Base-by-base conservation (phyloP, 2,329 filamentous ascomycete genomes). In the Arthrobotrys sinensis region DNA sequence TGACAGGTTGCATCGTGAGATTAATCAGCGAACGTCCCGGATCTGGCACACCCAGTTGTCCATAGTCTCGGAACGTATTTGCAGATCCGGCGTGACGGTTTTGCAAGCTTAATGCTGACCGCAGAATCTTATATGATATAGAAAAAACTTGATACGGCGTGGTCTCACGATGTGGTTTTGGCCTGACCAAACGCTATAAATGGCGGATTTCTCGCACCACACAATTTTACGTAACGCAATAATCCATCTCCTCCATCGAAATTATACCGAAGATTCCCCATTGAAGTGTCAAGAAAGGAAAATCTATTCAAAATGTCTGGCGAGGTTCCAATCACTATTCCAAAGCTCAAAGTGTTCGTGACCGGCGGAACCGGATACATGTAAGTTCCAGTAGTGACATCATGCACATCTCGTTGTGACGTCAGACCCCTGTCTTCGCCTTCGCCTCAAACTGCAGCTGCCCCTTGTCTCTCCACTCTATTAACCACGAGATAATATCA, bases 361-460 rank as follows among this genome's bases (percentile, higher is more conserved):
- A 77, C 72, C 14, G 72, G 72, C 28, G 72, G 72, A 16, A 77
- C 72, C 7, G 72, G 72, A 11, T 77, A 77, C 40, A 77, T 77
- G 72, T 77, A 38, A 60, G 65, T 43, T 43, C 34, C 19, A 16
- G 6, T 19, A 1, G 43, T 55, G 64, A 55, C 67, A 57, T 48
- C 62, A 28, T 28, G 24, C 24, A 50, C 60, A 60, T 48, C 24
- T 6, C 5, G 14, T 21, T 12, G 43, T 73, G 50, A 63, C 71
- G 55, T 76, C 63, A 64, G 5, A 66, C n/a, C n/a, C 24, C 8
- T 28, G 24, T 38, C 46, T 43, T n/a, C 48, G n/a, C 32, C 46
- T 43, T n/a, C 48, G n/a, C 32, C 63, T 24, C 38, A 14, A 19
- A 14, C 5, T 21, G 14, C 24, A 19, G 7, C 5, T 21, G 14